phyloP scores from a whole-genome alignment of 495 filamentous ascomycete species.

The Penicillium desertorum region DNA sequence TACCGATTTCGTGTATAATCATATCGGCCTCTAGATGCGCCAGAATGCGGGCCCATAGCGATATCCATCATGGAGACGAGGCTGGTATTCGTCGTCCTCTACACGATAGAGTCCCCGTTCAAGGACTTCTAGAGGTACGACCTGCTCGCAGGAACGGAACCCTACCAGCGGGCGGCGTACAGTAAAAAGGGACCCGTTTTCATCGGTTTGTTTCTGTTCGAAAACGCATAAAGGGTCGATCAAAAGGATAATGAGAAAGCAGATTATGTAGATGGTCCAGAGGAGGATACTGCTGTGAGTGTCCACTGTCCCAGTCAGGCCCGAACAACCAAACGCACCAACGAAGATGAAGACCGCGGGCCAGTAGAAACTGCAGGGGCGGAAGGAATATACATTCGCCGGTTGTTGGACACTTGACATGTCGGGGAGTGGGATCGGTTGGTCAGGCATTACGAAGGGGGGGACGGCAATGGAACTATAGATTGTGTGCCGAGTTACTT shows the following conservation, averaged over 20 bases:
- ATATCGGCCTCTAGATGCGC: conserved; percentile 10
- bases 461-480: background rate
- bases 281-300: background rate
- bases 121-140: background rate
- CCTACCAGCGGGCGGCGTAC: background rate
- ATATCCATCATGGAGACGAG: background rate
- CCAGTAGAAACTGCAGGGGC: background rate
- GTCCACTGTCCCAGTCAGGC: background rate
- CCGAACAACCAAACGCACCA: background rate
- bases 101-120: background rate
- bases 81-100: background rate
- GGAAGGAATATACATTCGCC: background rate
- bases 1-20: background rate
- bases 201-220: background rate
- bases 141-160: background rate
- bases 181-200: background rate
- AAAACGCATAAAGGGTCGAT: background rate
- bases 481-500: too few species aligned
- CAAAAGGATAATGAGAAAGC: background rate
- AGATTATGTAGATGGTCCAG: background rate
- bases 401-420: background rate
- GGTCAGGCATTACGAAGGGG: background rate
- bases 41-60: background rate
- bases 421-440: background rate
- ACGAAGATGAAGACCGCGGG: background rate